Conservation (phyloP, 202 grass and related monocot genomes). For the Saccharum hybrid region DNA sequence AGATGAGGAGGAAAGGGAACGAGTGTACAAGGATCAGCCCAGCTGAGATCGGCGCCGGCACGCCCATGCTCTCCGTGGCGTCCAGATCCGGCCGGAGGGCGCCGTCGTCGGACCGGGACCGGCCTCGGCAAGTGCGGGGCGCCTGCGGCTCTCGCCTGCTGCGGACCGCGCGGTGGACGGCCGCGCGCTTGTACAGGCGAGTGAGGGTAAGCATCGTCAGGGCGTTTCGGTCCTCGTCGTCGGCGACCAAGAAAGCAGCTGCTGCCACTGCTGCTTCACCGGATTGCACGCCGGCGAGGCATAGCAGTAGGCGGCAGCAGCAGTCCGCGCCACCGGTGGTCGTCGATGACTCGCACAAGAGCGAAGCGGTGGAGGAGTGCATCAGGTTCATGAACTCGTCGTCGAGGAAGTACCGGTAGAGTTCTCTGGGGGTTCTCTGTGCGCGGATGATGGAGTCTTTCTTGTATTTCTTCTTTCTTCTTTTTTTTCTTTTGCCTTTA, state of each 20-base stretch:
- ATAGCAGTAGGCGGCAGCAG: conserved; percentile 50
- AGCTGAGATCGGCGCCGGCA: conserved; percentile 44
- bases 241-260: conserved; percentile 25
- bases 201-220: conserved; percentile 45
- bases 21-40: conserved; percentile 68
- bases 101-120: conserved; percentile 18
- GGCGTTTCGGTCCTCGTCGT: conserved; percentile 49
- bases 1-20: conserved; percentile 64
- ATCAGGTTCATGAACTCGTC: conserved; percentile 96
- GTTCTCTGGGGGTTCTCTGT: conserved; percentile 20
- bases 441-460: conserved; percentile 55
- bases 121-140: conserved; percentile 20
- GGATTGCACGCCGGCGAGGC: conserved; percentile 50
- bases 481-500: conserved; percentile 42
- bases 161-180: conserved; percentile 56
- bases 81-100: conserved; percentile 39
- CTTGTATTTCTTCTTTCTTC: conserved; percentile 20
- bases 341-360: conserved; percentile 79
- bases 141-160: conserved; percentile 57
- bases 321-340: conserved; percentile 38
- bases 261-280: conserved; percentile 36
- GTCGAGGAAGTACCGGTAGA: conserved; percentile 79
- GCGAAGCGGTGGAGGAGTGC: conserved; percentile 86
- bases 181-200: conserved; percentile 58
- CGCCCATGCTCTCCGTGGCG: conserved; percentile 40